Conservation (phyloP, 2,329 filamentous ascomycete genomes). For the Fulvia fulva region DNA sequence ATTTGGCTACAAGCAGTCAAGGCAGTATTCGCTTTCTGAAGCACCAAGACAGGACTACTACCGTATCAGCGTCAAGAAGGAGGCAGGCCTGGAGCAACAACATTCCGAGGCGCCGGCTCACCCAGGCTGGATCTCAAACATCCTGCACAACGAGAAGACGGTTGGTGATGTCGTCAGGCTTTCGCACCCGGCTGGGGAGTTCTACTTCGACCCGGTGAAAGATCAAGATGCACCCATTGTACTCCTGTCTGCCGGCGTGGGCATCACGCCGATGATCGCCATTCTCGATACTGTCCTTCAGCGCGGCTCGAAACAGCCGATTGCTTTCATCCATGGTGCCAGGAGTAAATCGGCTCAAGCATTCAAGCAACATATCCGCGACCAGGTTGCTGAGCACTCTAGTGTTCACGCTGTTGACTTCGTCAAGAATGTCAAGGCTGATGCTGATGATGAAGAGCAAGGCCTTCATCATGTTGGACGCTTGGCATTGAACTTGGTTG, state of each 20-base stretch:
- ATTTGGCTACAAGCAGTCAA: conserved; percentile 60
- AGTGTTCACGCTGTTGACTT: conserved; percentile 57
- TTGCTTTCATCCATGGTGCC: conserved; percentile 63
- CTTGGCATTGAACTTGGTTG: conserved; percentile 49
- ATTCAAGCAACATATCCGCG: conserved; percentile 51
- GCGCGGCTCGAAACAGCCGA: conserved; percentile 40
- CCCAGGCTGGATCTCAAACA: conserved; percentile 65
- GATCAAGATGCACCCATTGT: conserved; percentile 54
- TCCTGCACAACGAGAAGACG: conserved; percentile 59
- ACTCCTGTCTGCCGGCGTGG: conserved; percentile 65
- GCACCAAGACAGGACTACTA: conserved; percentile 59
- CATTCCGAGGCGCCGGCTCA: conserved; percentile 48
- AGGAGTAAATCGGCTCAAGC: conserved; percentile 50
- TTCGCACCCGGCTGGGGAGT: conserved; percentile 60
- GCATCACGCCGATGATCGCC: conserved; percentile 61
- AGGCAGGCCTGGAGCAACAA: conserved; percentile 50
- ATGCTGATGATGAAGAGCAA: conserved; percentile 46
- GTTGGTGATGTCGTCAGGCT: conserved; percentile 62
- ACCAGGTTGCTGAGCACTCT: conserved; percentile 41
- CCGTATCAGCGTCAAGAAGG: conserved; percentile 68
- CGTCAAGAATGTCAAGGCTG: conserved; percentile 47
- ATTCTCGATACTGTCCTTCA: conserved; percentile 58
- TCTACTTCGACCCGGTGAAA: conserved; percentile 54
- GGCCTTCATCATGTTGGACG: conserved; percentile 60
- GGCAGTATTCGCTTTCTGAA: conserved; percentile 71